phyloP scores from a whole-genome alignment of 345 rosid species.

The Dimocarpus longan region DNA sequence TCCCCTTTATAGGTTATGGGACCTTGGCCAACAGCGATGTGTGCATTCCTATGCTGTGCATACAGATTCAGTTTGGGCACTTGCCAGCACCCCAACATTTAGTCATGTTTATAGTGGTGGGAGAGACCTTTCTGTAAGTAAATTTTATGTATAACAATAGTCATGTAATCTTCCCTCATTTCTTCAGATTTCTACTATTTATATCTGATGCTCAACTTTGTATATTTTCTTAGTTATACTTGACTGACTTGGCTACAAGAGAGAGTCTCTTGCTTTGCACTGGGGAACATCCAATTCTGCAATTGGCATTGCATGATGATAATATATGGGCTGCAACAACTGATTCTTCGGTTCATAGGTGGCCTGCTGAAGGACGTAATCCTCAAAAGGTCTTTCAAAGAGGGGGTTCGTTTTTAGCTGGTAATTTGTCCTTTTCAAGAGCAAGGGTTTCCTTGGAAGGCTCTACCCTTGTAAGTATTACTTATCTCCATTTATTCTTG shows the following conservation, averaged over 20 bases:
- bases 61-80: constrained; percentile 99
- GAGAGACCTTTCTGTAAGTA: constrained; percentile 95
- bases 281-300: constrained; percentile 86
- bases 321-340: constrained; percentile 95
- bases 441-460: constrained; percentile 98
- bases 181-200: constrained; percentile 9
- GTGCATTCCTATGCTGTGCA: constrained; percentile 99
- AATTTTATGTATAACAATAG: constrained; percentile 5
- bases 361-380: constrained; percentile 89
- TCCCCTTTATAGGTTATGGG: constrained; percentile 75
- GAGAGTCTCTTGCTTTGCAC: constrained; percentile 94
- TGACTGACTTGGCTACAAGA: constrained; percentile 94
- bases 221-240: constrained; percentile 66
- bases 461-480: constrained; percentile 72
- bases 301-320: constrained; percentile 88
- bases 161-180: constrained; percentile 3
- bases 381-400: constrained; percentile 85
- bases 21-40: constrained; percentile 99
- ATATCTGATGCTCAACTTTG: constrained; percentile 21
- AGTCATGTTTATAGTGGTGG: constrained; percentile 99
- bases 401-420: constrained; percentile 97
- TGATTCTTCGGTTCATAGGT: constrained; percentile 83
- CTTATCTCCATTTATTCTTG: neutral
- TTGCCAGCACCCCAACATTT: constrained; percentile 93
- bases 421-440: constrained; percentile 94